Base-by-base conservation (phyloP, 1,139 yeast species). In the Citeromyces siamensis region DNA sequence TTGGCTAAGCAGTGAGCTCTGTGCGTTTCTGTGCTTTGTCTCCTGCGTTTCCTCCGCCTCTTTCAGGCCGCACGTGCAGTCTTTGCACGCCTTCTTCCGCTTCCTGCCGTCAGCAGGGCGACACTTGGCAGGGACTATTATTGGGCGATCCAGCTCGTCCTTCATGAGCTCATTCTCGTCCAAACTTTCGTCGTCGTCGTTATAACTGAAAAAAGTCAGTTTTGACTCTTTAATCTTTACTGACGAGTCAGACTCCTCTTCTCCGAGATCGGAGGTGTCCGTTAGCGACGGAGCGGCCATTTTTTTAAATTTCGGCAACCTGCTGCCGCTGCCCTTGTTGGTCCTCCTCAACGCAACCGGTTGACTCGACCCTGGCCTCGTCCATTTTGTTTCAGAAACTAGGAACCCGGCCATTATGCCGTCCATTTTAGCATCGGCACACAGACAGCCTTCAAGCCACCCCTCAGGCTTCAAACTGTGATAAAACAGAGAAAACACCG, bases 31-130 rank as follows among this genome's bases (percentile, higher is more conserved):
- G 47, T 72, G 77, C 48, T 59, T 65, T 48, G 51, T 47, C 43
- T 69, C 71, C 46, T 69, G 77, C 35, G 50, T 52, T 42, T 75
- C 86, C 56, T 80, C 86, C 40, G 70, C 59, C 55, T 90, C 98
- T 48, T 80, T 85, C 45, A 90, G 68, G 6, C 98, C 98, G 64
- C 99, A 93, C 0, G 97, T 81, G 58, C 98, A 93, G 58, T 90
- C 96, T 59, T 86, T 90, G 64, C 99, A 93, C 0, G 98, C 94
- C 58, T 71, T 80, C 62, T 82, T 75, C 58, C 88, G 69, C 52
- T 69, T 72, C 40, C 75, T 71, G 13, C 90, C 88, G 21, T 69
- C 64, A 6, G 41, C 34, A 6, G 62, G 52, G 44, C 63, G 68
- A 50, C 78, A 71, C 44, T 62, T 59, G 41, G 62, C 58, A 12